Conservation (phyloP, 192 early-diverging fungal species). For the Gorgonomyces haynaldii region DNA sequence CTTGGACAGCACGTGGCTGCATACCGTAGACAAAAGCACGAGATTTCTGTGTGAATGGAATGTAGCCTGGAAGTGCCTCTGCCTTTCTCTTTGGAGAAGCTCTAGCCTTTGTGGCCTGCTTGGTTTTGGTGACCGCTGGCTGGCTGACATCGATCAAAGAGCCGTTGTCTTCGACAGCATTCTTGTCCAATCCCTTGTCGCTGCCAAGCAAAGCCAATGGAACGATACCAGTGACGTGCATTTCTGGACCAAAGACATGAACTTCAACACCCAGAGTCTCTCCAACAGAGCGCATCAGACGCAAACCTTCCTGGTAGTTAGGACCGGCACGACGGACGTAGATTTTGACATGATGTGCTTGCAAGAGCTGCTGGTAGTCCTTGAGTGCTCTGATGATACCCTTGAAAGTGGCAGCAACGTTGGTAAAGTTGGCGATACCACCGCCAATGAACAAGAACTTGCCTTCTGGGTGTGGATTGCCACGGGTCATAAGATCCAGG, state of each 20-base stretch:
- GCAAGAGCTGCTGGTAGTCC: slow-evolving; percentile 82
- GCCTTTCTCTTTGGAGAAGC: slow-evolving; percentile 29
- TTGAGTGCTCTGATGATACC: slow-evolving; percentile 90
- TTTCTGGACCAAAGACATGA: slow-evolving; percentile 92
- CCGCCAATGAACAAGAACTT: slow-evolving; percentile 98
- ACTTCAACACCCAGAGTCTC: slow-evolving; percentile 90
- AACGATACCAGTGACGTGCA: slow-evolving; percentile 97
- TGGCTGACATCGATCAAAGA: slow-evolving; percentile 14
- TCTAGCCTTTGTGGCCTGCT: slow-evolving; percentile 15
- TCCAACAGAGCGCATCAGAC: slow-evolving; percentile 83
- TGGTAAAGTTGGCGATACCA: slow-evolving; percentile 99
- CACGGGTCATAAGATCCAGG: slow-evolving; percentile 95
- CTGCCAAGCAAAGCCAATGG: slow-evolving; percentile 77
- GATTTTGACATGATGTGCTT: slow-evolving; percentile 79
- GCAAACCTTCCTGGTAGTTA: slow-evolving; percentile 98
- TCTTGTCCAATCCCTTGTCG: slow-evolving; percentile 28
- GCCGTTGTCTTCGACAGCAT: background rate
- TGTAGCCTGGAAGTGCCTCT: slow-evolving; percentile 20
- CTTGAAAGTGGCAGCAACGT: slow-evolving; percentile 98
- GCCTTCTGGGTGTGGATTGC: slow-evolving; percentile 67
- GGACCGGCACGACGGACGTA: slow-evolving; percentile 97
- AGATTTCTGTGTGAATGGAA: slow-evolving; percentile 66
- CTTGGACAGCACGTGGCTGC: slow-evolving; percentile 98
- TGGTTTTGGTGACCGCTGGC: slow-evolving; percentile 5
- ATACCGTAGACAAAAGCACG: slow-evolving; percentile 95